Conservation (phyloP, 306 rosid species). For the Vigna angularis region DNA sequence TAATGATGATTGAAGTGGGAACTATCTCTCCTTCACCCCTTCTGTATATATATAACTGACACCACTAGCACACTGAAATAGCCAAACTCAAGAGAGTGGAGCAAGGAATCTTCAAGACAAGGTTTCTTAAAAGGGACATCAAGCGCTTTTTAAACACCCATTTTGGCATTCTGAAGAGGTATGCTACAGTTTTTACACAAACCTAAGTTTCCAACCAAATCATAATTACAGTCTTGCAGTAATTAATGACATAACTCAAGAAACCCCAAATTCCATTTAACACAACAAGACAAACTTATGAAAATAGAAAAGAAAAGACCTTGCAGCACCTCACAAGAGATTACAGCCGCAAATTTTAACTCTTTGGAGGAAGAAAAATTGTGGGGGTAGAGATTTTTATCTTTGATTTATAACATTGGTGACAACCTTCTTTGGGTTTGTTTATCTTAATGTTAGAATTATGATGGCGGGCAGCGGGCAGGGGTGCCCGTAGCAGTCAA, state of each 20-base stretch:
- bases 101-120: constrained; percentile 32
- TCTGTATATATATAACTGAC: constrained; percentile 8
- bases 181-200: constrained; percentile 2
- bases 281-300: constrained; percentile 10
- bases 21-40: constrained; percentile 39
- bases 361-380: constrained; percentile 2
- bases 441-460: neutral
- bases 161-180: constrained; percentile 34
- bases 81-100: constrained; percentile 35
- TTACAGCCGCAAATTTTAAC: constrained; percentile 44
- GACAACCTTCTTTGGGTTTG: neutral
- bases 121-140: constrained; percentile 37
- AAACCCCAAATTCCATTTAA: constrained; percentile 30
- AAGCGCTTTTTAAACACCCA: constrained; percentile 36
- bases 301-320: neutral
- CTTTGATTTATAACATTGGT: neutral
- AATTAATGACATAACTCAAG: constrained; percentile 5
- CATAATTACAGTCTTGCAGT: neutral
- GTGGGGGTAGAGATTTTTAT: neutral
- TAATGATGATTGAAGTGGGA: constrained; percentile 46
- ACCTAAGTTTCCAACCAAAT: neutral
- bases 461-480: constrained; percentile 57
- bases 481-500: constrained; percentile 49
- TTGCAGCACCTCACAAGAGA: neutral
- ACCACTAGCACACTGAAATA: constrained; percentile 23